Evolutionary conservation across 1,139 yeast genomes (phyloP).

Genomic region (Saccharomyces hybrid): DNA sequence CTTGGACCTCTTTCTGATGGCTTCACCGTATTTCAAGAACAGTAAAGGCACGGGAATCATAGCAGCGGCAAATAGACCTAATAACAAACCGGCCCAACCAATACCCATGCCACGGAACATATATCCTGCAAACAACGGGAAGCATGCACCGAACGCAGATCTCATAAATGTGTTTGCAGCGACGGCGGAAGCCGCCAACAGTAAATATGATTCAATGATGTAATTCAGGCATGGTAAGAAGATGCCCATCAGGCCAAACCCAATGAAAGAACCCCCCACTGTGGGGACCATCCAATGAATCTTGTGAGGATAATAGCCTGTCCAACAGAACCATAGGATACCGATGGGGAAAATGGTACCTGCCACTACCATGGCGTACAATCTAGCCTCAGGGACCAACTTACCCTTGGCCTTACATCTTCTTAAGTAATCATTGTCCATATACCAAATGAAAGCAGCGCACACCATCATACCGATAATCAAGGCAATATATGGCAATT

Average conservation of each 20-base stretch:
- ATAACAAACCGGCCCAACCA: slow-evolving; percentile 75
- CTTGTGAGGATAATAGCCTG: slow-evolving; percentile 59
- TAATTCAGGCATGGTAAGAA: slow-evolving; percentile 78
- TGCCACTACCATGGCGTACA: slow-evolving; percentile 64
- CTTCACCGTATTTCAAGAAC: slow-evolving; percentile 51
- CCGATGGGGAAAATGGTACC: slow-evolving; percentile 67
- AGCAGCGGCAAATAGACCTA: slow-evolving; percentile 58
- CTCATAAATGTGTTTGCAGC: slow-evolving; percentile 80
- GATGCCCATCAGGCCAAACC: slow-evolving; percentile 66
- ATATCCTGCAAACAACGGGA: slow-evolving; percentile 71
- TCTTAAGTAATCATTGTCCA: slow-evolving; percentile 34
- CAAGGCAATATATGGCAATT: slow-evolving; percentile 56
- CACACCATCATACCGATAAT: slow-evolving; percentile 56
- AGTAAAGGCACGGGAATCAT: slow-evolving; percentile 63
- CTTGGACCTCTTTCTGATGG: slow-evolving; percentile 50
- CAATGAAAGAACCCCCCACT: slow-evolving; percentile 61
- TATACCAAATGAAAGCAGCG: slow-evolving; percentile 39
- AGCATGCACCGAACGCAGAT: slow-evolving; percentile 59
- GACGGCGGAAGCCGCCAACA: slow-evolving; percentile 82
- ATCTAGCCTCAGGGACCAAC: slow-evolving; percentile 69
- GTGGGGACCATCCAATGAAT: slow-evolving; percentile 88
- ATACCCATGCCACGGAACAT: slow-evolving; percentile 71
- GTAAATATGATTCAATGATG: slow-evolving; percentile 69
- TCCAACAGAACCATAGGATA: slow-evolving; percentile 79
- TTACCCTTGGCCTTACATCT: slow-evolving; percentile 44